These are phyloP conservation scores for Cystobasidium onofrii DNA, from an alignment of 768 basidiomycete species.

Conservation along the genomic window DNA sequence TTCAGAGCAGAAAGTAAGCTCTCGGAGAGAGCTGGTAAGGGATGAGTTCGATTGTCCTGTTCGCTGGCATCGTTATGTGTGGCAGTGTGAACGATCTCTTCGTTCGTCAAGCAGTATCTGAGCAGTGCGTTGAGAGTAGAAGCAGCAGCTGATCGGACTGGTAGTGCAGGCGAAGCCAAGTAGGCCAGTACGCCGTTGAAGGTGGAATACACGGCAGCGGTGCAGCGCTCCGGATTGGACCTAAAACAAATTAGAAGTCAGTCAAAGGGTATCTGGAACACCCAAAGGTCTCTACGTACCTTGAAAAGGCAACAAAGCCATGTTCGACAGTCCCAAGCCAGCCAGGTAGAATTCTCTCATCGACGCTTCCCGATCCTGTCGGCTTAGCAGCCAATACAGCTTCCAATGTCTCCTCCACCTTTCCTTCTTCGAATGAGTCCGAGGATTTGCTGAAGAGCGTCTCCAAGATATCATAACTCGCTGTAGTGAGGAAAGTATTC, in stretches of 20 bases:
- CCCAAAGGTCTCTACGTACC: constrained; percentile 19
- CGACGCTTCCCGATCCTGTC: constrained; percentile 45
- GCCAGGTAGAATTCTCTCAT: constrained; percentile 53
- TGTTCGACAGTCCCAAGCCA: constrained; percentile 73
- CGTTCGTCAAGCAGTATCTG: constrained; percentile 62
- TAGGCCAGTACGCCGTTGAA: constrained; percentile 1
- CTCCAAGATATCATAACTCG: constrained; percentile 75
- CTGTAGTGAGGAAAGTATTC: constrained; percentile 79
- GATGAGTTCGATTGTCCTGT: constrained; percentile 38
- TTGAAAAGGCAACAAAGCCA: constrained; percentile 59
- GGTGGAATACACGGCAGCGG: not conserved
- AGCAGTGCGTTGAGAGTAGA: constrained; percentile 53
- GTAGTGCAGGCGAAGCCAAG: constrained; percentile 28
- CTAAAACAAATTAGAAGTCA: not conserved
- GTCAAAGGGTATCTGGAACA: not conserved
- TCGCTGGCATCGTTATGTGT: constrained; percentile 5
- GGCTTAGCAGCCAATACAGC: constrained; percentile 65
- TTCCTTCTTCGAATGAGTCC: constrained; percentile 40
- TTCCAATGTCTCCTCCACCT: constrained; percentile 54
- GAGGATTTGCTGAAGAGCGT: constrained; percentile 57
- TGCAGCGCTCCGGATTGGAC: constrained; percentile 15
- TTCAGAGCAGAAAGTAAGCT: constrained; percentile 63
- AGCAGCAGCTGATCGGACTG: constrained; percentile 34
- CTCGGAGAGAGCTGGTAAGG: constrained; percentile 53
- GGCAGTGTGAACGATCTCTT: constrained; percentile 51